Base-by-base conservation (phyloP, 306 rosid genomes). In the Cucurbita pepo region DNA sequence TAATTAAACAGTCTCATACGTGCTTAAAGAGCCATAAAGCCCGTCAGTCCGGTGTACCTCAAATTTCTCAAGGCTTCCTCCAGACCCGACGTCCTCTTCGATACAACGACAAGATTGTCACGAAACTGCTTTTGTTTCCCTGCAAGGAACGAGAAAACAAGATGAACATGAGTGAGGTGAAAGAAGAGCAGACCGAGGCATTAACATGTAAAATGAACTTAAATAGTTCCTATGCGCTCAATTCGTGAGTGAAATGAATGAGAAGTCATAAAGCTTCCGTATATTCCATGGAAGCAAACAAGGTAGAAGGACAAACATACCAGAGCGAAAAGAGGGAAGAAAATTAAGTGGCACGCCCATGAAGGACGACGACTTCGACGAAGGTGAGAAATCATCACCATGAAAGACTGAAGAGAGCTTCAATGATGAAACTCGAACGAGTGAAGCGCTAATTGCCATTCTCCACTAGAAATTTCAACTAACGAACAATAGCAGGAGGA, bases 41-140 rank as follows among this genome's bases (percentile, higher is more conserved):
- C 47, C 61, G 36, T 25, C 25, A 73, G 14, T 56, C 43, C 44
- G 66, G 6, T 4, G 65, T 73, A 94, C 99, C 90, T 87, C 78
- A 45, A 82, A 78, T 91, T 84, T 84, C 82, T 86, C 81, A 84
- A 80, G 81, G 95, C 97, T 79, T 94, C 97, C 76, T 86, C 88
- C 83, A 91, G 79, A 25, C 96, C 95, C 6, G 92, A 79, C 14
- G 87, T 15, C 77, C 61, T 94, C 71, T 81, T 82, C 30, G 92
- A 55, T 12, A 76, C 79, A 25, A 94, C 86, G 74, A 85, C 77
- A 78, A 84, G 81, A 54, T 75, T 78, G 10, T 79, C 84, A 41
- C 78, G 76, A 37, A 79, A 53, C 80, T 50, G 61, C 7, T 79
- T 54, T 55, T 71, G 85, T 37, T 51, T 83, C 51, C 85, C 91